phyloP scores from a whole-genome alignment of 2,329 filamentous ascomycete species.

The Aspergillus persii region DNA sequence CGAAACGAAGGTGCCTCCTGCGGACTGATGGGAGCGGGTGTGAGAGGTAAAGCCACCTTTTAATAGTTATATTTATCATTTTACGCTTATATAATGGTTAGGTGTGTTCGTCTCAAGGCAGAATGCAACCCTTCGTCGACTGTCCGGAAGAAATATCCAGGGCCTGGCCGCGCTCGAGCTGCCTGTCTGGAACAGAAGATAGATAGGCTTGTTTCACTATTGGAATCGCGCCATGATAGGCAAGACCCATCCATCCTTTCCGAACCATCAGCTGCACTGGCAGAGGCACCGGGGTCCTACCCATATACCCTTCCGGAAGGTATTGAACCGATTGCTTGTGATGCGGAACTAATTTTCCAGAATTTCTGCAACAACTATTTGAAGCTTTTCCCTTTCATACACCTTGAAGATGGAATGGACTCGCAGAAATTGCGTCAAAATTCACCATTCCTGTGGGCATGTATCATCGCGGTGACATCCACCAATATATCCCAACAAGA shows the following conservation, averaged over 20 bases:
- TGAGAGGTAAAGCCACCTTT: constrained; percentile 25
- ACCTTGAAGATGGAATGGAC: constrained; percentile 22
- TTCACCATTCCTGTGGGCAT: constrained; percentile 41
- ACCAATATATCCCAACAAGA: constrained; percentile 16
- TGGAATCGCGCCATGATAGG: constrained; percentile 23
- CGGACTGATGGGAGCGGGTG: constrained; percentile 25
- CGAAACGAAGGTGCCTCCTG: constrained; percentile 48
- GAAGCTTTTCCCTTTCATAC: constrained; percentile 27
- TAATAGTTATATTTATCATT: not conserved
- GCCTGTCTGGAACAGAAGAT: constrained; percentile 30
- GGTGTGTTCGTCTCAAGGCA: constrained; percentile 44
- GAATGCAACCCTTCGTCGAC: constrained; percentile 41
- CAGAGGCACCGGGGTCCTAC: not conserved
- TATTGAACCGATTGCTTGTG: constrained; percentile 6
- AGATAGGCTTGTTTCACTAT: constrained; percentile 27
- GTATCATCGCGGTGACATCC: constrained; percentile 35
- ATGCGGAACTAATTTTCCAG: constrained; percentile 17
- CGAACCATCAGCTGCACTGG: not conserved
- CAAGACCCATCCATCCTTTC: not conserved
- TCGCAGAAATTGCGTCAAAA: constrained; percentile 28
- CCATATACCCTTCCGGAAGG: constrained; percentile 8
- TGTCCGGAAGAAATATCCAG: constrained; percentile 29
- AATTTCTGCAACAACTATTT: constrained; percentile 25
- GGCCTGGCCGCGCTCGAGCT: constrained; percentile 14
- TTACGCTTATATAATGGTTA: constrained; percentile 12